phyloP scores from a whole-genome alignment of 208 protist species.

The Acanthamoeba quina region DNA sequence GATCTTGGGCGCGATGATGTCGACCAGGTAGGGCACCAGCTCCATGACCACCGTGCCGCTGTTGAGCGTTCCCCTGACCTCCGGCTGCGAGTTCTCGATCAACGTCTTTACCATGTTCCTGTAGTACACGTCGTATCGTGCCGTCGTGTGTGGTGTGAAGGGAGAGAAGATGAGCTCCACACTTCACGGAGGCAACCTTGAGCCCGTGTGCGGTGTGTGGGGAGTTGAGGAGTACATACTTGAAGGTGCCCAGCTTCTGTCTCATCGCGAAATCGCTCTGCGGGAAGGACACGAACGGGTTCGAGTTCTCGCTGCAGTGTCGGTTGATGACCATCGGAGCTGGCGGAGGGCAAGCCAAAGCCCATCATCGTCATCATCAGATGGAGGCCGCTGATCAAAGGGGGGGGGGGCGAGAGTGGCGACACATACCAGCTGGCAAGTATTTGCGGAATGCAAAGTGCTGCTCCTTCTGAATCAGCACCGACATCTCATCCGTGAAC shows the following conservation, averaged over 20 bases:
- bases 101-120: constrained; percentile 56
- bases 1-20: constrained; percentile 66
- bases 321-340: constrained; percentile 49
- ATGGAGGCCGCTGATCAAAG: not conserved
- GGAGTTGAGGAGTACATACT: not conserved
- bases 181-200: no score
- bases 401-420: no score
- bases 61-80: constrained; percentile 1
- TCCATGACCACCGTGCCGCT: constrained; percentile 5
- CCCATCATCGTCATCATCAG: not conserved
- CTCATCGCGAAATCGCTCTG: constrained; percentile 4
- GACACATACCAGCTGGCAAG: not conserved
- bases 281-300: constrained; percentile 24
- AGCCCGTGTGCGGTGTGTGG: not conserved
- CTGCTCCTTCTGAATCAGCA: constrained; percentile 26
- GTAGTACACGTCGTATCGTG: not conserved
- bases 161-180: not conserved
- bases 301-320: constrained; percentile 42
- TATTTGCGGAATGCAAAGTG: constrained; percentile 64
- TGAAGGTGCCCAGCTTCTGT: not conserved
- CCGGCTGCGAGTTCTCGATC: constrained; percentile 13
- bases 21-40: constrained; percentile 13
- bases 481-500: constrained; percentile 36
- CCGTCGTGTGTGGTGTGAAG: no score
- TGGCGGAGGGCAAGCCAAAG: not conserved